phyloP scores from a whole-genome alignment of 768 basidiomycete genomes.

The Cytidiella melzeri region DNA sequence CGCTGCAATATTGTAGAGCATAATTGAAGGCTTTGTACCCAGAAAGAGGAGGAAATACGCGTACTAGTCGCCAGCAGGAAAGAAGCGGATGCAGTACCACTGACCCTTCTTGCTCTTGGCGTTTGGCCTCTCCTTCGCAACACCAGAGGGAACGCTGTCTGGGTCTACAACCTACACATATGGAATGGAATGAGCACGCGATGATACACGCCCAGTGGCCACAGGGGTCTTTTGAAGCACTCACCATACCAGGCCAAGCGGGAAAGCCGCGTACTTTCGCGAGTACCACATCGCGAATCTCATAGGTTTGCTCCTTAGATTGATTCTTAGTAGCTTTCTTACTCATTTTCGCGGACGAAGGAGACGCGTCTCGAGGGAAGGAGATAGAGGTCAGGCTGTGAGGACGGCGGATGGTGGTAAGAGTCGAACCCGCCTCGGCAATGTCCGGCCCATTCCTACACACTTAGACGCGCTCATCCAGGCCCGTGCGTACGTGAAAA shows the following conservation, averaged over 20 bases:
- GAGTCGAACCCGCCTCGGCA: slow-evolving; percentile 12
- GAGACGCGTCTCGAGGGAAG: slow-evolving; percentile 6
- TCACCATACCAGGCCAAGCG: slow-evolving; percentile 91
- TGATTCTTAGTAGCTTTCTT: slow-evolving; percentile 47
- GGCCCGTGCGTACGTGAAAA: too few species aligned
- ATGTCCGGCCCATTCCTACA: slow-evolving; percentile 2
- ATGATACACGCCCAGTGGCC: slow-evolving; percentile 8
- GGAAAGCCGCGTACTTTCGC: slow-evolving; percentile 93
- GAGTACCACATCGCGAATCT: slow-evolving; percentile 78
- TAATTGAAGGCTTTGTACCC: slow-evolving; percentile 6
- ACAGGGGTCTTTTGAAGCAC: slow-evolving; percentile 27
- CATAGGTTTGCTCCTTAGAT: slow-evolving; percentile 37
- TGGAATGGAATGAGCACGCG: slow-evolving; percentile 8
- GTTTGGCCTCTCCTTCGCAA: slow-evolving; percentile 63
- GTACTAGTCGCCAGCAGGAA: slow-evolving; percentile 91
- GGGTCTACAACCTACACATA: slow-evolving; percentile 71
- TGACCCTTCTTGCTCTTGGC: slow-evolving; percentile 55
- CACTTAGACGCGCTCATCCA: neutral
- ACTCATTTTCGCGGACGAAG: slow-evolving; percentile 29
- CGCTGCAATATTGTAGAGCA: slow-evolving; percentile 37
- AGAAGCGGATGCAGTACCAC: slow-evolving; percentile 79
- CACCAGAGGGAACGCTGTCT: slow-evolving; percentile 50
- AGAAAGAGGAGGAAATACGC: slow-evolving; percentile 30
- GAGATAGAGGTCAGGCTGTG: slow-evolving; percentile 6
- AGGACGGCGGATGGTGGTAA: too few species aligned